Base-by-base conservation (phyloP, 2,329 filamentous ascomycete species). In the Rhexocercosporidium sp. region DNA sequence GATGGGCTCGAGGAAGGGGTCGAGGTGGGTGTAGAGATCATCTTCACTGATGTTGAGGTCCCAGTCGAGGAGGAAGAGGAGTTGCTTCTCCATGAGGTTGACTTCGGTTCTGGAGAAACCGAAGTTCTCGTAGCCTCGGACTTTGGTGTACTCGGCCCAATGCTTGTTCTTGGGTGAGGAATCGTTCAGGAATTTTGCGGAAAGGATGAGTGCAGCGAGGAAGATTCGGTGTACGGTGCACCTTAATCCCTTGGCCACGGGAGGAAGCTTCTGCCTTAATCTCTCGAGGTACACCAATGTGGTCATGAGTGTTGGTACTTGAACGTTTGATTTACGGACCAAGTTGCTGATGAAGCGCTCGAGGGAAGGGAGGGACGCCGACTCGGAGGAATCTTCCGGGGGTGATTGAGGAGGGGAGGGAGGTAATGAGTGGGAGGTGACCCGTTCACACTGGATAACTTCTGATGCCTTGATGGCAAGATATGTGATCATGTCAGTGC, bases 101-200 rank as follows among this genome's bases (percentile, higher is more conserved):
- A 99, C 96, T 82, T 99, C 96, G 41, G 93, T 96, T 73, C 94
- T 86, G 75, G 90, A 95, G 85, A 99, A 98, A 74, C 94, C 92
- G 77, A 98, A 99, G 76, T 85, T 88, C 77, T 83, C 85, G 69
- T 75, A 78, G 9, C 84, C 82, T 12, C 85, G 86, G 74, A 97
- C 90, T 75, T 90, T 83, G 68, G 92, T 97, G 85, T 98, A 99
- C 76, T 90, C 91, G 72, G 96, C 94, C 96, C 96, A 99, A 86
- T 99, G 96, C 89, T 98, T 98, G 88, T 99, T 99, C 90, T 98
- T 98, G 70, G 96, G 96, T 14, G 94, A 97, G 69, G 94, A 97
- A 85, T 98, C 96, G 80, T 99, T 98, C 74, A 98, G 87, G 80
- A 97, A 97, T 89, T 99, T 99, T 75, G 96, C 95, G 1, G 96